These are phyloP conservation scores for Metarhizium album DNA, from an alignment of 2,329 filamentous ascomycete species.

Conservation along the genomic window DNA sequence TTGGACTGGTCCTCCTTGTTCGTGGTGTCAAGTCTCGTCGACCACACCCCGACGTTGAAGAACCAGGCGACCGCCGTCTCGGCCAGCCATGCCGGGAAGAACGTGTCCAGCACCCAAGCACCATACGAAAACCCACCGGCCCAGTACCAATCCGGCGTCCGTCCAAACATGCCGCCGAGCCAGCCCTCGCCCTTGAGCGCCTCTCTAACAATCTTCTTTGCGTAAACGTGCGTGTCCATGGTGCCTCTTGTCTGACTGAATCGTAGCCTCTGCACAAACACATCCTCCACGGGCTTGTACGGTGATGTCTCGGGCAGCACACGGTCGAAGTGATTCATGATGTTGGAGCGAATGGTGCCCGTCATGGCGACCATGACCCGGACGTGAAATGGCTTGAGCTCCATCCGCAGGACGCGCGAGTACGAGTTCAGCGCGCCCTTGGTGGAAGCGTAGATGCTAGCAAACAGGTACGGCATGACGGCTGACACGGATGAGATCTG, in stretches of 20 bases:
- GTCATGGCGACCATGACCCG: constrained; percentile 47
- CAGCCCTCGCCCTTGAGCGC: constrained; percentile 30
- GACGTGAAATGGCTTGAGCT: constrained; percentile 42
- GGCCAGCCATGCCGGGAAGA: constrained; percentile 17
- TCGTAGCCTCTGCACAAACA: constrained; percentile 34
- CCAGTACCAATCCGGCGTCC: constrained; percentile 24
- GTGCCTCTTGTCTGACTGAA: constrained; percentile 39
- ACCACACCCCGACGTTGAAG: constrained; percentile 18
- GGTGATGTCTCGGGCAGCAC: constrained; percentile 33
- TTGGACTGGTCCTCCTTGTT: not conserved
- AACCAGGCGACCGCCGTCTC: constrained; percentile 19
- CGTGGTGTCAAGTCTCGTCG: constrained; percentile 10
- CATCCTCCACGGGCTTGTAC: constrained; percentile 33
- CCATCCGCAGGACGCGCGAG: constrained; percentile 41
- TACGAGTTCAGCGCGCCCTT: constrained; percentile 44
- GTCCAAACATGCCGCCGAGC: constrained; percentile 21
- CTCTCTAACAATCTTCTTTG: constrained; percentile 28
- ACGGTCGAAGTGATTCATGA: constrained; percentile 30
- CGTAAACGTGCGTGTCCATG: constrained; percentile 33
- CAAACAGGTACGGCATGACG: constrained; percentile 41
- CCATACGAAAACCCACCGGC: constrained; percentile 20
- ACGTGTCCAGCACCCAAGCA: constrained; percentile 16
- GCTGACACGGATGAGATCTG: constrained; percentile 44
- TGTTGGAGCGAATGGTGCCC: constrained; percentile 42
- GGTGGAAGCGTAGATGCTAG: constrained; percentile 41